These are phyloP conservation scores for Bruguiera gymnorhiza DNA, from an alignment of 345 rosid species.

Conservation along the genomic window DNA sequence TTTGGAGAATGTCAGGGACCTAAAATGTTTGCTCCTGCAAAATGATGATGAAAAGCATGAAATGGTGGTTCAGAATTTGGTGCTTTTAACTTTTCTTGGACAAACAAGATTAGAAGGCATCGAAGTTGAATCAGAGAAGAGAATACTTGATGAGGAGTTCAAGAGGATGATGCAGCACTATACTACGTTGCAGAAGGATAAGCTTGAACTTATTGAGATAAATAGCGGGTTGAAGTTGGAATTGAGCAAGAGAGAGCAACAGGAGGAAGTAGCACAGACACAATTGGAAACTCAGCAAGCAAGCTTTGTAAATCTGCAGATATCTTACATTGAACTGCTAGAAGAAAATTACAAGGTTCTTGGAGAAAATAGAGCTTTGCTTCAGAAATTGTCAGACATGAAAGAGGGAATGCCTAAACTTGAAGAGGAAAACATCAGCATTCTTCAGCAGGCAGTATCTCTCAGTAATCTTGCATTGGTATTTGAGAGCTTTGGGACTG, in stretches of 20 bases:
- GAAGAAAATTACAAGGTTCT: constrained; percentile 48
- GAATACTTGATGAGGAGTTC: constrained; percentile 39
- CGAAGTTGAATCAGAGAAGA: constrained; percentile 48
- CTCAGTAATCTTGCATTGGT: constrained; percentile 47
- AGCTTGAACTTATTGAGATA: constrained; percentile 53
- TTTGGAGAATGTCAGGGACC: constrained; percentile 47
- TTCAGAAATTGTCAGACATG: constrained; percentile 40
- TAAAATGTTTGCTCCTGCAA: constrained; percentile 48
- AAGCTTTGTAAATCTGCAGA: constrained; percentile 47
- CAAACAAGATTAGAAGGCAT: constrained; percentile 49
- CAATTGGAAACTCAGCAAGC: constrained; percentile 37
- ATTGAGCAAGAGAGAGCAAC: constrained; percentile 39
- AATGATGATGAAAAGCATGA: constrained; percentile 62
- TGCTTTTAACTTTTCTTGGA: constrained; percentile 55
- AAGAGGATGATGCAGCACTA: constrained; percentile 28
- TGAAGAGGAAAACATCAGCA: constrained; percentile 52
- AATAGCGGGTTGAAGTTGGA: constrained; percentile 55
- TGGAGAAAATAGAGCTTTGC: constrained; percentile 44
- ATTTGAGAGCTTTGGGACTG: constrained; percentile 47
- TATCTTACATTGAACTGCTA: constrained; percentile 42
- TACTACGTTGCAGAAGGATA: constrained; percentile 43
- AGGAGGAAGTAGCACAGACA: constrained; percentile 37
- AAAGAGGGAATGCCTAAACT: constrained; percentile 43
- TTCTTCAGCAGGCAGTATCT: constrained; percentile 51
- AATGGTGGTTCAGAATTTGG: constrained; percentile 67